phyloP scores from a whole-genome alignment of 2,329 filamentous ascomycete genomes.

The Penicillium sp. region DNA sequence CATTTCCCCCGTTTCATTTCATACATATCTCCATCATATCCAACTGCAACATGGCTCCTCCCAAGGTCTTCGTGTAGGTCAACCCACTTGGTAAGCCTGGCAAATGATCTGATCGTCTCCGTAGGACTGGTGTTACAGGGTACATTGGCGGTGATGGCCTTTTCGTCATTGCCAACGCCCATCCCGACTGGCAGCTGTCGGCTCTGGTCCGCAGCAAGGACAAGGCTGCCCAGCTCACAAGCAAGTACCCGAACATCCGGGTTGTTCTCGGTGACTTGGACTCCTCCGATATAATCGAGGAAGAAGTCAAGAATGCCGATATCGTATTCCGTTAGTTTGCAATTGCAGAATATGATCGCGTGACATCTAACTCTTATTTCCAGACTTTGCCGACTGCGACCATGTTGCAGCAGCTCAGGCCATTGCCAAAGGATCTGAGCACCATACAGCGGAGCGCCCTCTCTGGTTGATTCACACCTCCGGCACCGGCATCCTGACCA shows the following conservation, averaged over 20 bases:
- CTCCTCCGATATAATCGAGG: conserved; percentile 37
- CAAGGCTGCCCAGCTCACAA: conserved; percentile 39
- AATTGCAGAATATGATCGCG: too few species aligned
- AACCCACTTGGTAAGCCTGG: conserved; percentile 6
- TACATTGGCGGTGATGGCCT: conserved; percentile 54
- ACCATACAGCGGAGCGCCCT: conserved; percentile 34
- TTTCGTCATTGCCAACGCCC: conserved; percentile 42
- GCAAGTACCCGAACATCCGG: conserved; percentile 40
- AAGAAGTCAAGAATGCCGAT: conserved; percentile 46
- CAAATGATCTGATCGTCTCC: conserved; percentile 14
- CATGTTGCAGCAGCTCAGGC: conserved; percentile 41
- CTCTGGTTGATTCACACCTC: conserved; percentile 45
- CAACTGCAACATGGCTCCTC: conserved; percentile 24
- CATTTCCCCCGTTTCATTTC: background rate
- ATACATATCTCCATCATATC: background rate
- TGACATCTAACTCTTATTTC: background rate
- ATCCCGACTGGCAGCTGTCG: conserved; percentile 47
- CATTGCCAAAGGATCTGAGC: conserved; percentile 39
- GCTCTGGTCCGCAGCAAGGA: conserved; percentile 44
- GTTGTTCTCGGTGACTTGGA: conserved; percentile 45
- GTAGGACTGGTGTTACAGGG: conserved; percentile 49
- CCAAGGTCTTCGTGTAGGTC: conserved; percentile 35
- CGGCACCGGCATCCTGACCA: conserved; percentile 42
- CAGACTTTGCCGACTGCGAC: conserved; percentile 43
- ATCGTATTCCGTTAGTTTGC: conserved; percentile 43